Conservation (phyloP, 1,284 basidiomycete genomes). For the Paramarasmius palmivorus region DNA sequence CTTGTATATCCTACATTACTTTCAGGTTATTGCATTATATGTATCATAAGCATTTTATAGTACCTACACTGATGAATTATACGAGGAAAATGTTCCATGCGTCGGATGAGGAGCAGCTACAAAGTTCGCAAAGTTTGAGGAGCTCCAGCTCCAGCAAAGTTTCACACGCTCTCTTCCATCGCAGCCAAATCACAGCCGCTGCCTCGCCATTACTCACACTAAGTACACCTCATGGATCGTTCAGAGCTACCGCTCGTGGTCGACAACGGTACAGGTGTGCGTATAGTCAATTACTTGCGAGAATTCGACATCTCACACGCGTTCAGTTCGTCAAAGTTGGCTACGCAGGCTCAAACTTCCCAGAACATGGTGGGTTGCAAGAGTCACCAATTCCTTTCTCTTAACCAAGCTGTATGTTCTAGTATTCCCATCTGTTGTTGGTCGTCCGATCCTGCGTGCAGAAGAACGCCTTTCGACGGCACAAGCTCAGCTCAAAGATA, state of each 20-base stretch:
- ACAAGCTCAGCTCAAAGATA: slow-evolving; percentile 78
- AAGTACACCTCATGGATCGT: not conserved
- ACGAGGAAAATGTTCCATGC: too few relatives aligned
- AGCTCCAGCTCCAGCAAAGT: too few relatives aligned
- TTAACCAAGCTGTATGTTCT: slow-evolving; percentile 4
- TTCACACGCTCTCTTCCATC: too few relatives aligned
- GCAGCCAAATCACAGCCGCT: too few relatives aligned
- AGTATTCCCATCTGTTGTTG: slow-evolving; percentile 98
- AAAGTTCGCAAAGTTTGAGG: too few relatives aligned
- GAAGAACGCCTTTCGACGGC: slow-evolving; percentile 90
- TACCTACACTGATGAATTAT: too few relatives aligned
- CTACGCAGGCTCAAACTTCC: slow-evolving; percentile 98
- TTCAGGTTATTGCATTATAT: too few relatives aligned
- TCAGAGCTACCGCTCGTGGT: slow-evolving; percentile 77
- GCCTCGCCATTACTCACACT: too few relatives aligned
- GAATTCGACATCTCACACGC: slow-evolving; percentile 11
- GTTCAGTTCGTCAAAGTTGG: slow-evolving; percentile 96
- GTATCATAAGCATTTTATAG: too few relatives aligned
- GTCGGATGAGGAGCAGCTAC: too few relatives aligned
- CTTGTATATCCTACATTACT: too few relatives aligned
- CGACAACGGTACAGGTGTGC: slow-evolving; percentile 96
- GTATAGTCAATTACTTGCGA: slow-evolving; percentile 28
- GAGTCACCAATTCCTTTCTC: not conserved
- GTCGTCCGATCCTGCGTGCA: slow-evolving; percentile 94
- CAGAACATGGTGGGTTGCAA: slow-evolving; percentile 79